These are phyloP conservation scores for Zoysia pacifica DNA, from an alignment of 176 grass and related monocot genomes.

Conservation along the genomic window DNA sequence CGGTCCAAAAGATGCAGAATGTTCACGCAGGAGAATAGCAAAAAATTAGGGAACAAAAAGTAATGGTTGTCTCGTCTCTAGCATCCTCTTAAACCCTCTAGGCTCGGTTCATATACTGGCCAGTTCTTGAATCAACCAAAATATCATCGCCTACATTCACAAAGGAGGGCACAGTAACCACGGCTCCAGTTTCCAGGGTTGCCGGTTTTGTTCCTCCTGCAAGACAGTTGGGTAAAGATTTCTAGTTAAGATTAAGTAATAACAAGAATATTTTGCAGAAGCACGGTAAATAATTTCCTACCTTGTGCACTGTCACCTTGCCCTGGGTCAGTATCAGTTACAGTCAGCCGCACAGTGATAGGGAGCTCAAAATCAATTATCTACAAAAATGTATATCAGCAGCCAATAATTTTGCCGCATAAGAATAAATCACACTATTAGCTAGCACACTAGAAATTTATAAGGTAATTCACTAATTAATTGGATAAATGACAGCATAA, in stretches of 20 bases:
- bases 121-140: constrained; percentile 83
- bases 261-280: constrained; percentile 25
- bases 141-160: constrained; percentile 67
- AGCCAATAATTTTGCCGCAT: constrained; percentile 8
- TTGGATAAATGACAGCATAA: neutral
- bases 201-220: constrained; percentile 88
- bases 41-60: constrained; percentile 29
- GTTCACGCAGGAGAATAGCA: constrained; percentile 21
- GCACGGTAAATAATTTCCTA: constrained; percentile 25
- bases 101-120: constrained; percentile 81
- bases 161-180: constrained; percentile 81
- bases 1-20: constrained; percentile 12
- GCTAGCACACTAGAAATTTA: neutral
- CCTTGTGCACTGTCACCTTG: constrained; percentile 79
- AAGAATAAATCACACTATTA: neutral
- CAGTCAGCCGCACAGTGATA: constrained; percentile 73
- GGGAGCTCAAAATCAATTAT: constrained; percentile 94
- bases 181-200: constrained; percentile 84
- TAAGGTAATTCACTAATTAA: constrained; percentile 7
- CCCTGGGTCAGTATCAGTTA: constrained; percentile 70
- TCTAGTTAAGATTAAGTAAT: neutral
- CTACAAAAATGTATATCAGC: constrained; percentile 41
- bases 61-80: neutral
- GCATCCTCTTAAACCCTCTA: constrained; percentile 40
- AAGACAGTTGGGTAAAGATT: constrained; percentile 33